Conservation (phyloP, 2,329 filamentous ascomycete genomes). For the Aspergillaceae sp. region DNA sequence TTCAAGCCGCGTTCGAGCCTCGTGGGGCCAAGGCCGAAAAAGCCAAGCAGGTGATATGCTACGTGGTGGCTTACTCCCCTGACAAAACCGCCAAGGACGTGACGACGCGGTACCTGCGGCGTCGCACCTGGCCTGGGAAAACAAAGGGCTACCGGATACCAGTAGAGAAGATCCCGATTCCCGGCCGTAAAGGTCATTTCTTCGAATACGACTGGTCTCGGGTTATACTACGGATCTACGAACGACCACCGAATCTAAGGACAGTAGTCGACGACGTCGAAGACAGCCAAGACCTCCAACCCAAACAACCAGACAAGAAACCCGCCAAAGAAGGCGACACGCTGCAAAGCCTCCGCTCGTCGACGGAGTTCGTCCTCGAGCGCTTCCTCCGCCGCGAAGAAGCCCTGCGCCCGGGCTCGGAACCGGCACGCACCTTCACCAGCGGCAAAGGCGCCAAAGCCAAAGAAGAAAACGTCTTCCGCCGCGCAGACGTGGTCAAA, state of each 20-base stretch:
- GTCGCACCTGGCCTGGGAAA: slow-evolving; percentile 72
- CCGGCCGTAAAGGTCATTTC: slow-evolving; percentile 67
- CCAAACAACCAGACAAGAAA: slow-evolving; percentile 62
- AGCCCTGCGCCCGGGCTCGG: slow-evolving; percentile 61
- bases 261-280: slow-evolving; percentile 72
- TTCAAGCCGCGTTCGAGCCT: slow-evolving; percentile 69
- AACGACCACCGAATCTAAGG: slow-evolving; percentile 42
- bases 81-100: slow-evolving; percentile 93
- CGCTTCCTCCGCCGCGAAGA: slow-evolving; percentile 88
- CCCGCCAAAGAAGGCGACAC: slow-evolving; percentile 70
- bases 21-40: slow-evolving; percentile 75
- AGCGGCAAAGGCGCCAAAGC: slow-evolving; percentile 64
- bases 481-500: slow-evolving; percentile 66
- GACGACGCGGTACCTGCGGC: slow-evolving; percentile 80
- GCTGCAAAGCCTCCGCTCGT: slow-evolving; percentile 79
- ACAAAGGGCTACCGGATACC: slow-evolving; percentile 79
- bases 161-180: slow-evolving; percentile 69
- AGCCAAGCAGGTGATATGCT: slow-evolving; percentile 80
- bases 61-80: slow-evolving; percentile 70
- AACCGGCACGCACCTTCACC: slow-evolving; percentile 65
- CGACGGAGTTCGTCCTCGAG: slow-evolving; percentile 73
- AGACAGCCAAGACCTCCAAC: slow-evolving; percentile 66
- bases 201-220: slow-evolving; percentile 86
- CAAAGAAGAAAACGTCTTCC: slow-evolving; percentile 72
- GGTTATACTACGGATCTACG: slow-evolving; percentile 66